Base-by-base conservation (phyloP, 441 rosid genomes). In the Gossypium laxum region DNA sequence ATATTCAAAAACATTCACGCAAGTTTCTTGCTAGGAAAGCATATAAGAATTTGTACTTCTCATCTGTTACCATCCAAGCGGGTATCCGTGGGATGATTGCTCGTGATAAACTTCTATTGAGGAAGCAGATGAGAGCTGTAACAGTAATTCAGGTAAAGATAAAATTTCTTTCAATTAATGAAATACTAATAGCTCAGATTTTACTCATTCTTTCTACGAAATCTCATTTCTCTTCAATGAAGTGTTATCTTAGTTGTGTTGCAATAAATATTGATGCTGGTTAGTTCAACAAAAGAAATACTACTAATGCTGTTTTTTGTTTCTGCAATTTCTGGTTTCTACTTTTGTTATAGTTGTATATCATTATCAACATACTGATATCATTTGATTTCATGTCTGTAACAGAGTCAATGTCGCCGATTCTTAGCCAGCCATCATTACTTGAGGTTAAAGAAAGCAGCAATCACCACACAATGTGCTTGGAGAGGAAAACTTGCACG, bases 41-140 rank as follows among this genome's bases (percentile, higher is more conserved):
- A 73, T 92, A 88, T 82, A 81, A 63, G 68, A 79, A 17, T 4
- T 5, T 87, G 72, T 74, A 74, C 72, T 52, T 72, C 71, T 85
- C 96, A 73, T 87, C 93, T 73, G 65, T 87, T 74, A 80, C 75
- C 60, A 74, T 95, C 77, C 99, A 92, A 84, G 60, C 90, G 59
- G 91, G 92, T 18, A 76, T 88, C 79, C 89, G 91, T 15, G 84
- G 84, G 71, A 84, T 84, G 96, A 85, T 83, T 86, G 96, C 93
- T 80, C 82, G 82, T 69, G 76, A 34, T 78, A 88, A 82, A 73
- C 79, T 85, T 75, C 74, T 24, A 11, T 72, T 73, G 75, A 87
- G 80, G 83, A 88, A 74, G 85, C 82, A 69, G 76, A 85, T 28
- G 59, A 82, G 38, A 80, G 92, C 98, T 47, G 92, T 90, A 22